These are phyloP conservation scores for Scutellaria baicalensis DNA, from an alignment of 257 asterid species.

Conservation along the genomic window DNA sequence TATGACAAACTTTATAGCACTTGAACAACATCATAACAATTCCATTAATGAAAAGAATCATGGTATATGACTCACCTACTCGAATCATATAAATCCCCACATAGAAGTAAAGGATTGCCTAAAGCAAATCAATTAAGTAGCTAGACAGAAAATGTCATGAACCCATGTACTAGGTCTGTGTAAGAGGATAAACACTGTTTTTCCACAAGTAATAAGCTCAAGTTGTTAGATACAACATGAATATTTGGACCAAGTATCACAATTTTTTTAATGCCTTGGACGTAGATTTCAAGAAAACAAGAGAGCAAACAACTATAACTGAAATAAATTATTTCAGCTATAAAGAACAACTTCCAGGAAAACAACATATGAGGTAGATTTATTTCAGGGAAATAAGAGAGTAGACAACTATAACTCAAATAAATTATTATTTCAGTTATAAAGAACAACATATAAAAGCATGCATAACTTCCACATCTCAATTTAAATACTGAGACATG, in stretches of 20 bases:
- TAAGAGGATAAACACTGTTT: not conserved
- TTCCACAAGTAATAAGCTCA: not conserved
- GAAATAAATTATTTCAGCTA: constrained; percentile 1
- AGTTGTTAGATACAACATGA: not conserved
- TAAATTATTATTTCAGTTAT: too few relatives aligned
- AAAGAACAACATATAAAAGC: constrained; percentile 1
- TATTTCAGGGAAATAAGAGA: too few relatives aligned
- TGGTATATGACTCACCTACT: constrained; percentile 54
- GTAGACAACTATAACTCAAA: too few relatives aligned
- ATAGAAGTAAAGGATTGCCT: constrained; percentile 89
- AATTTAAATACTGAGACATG: not conserved
- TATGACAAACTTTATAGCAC: too few relatives aligned
- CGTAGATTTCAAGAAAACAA: not conserved
- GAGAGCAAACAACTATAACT: constrained; percentile 12
- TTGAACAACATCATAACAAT: too few relatives aligned
- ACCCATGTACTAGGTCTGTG: not conserved
- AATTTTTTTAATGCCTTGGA: constrained; percentile 7
- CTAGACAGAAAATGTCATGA: not conserved
- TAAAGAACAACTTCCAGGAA: too few relatives aligned
- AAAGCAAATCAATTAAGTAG: constrained; percentile 7
- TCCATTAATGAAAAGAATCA: too few relatives aligned
- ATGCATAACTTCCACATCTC: not conserved
- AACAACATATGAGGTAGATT: too few relatives aligned
- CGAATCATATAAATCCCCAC: constrained; percentile 84
- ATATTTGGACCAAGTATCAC: constrained; percentile 2